Base-by-base conservation (phyloP, 306 rosid genomes). In the Macrotyloma uniflorum region DNA sequence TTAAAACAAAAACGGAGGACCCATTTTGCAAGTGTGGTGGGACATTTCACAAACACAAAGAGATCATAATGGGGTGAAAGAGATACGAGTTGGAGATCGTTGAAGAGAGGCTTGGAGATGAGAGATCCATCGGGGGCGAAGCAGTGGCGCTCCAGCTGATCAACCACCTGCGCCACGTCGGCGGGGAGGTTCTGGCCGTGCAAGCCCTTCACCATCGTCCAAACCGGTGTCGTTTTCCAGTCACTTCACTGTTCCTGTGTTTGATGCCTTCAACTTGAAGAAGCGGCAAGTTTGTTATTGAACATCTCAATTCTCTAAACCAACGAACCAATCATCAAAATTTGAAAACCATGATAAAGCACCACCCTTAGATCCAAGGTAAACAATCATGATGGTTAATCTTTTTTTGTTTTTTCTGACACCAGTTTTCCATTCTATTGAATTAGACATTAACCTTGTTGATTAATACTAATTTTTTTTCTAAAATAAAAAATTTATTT, bases 71-170 rank as follows among this genome's bases (percentile, higher is more conserved):
- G 53, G 66, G 57, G 45, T 54, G 66, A 53, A 78, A 32, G 68
- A 36, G 16, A 16, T 88, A 95, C 98, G 32, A 91, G 82, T 78
- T 86, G 96, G 84, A 93, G 91, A 73, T 95, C 98, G 85, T 77
- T 85, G 87, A 79, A 90, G 38, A 89, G 76, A 55, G 96, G 87
- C 77, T 90, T 91, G 85, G 99, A 90, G 83, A 88, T 90, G 59
- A 96, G 93, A 62, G 98, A 96, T 79, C 90, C 97, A 78, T 93
- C 96, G 55, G 98, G 89, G 71, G 97, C 94, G 85, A 93, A 84
- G 90, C 98, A 91, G 69, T 96, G 93, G 79, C 99, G 99, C 77
- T 90, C 96, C 69, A 93, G 83, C 81, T 91, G 99, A 81, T 95
- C 97, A 49, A 93, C 81, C 70, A 95, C 87, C 54, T 84, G 96